Conservation (phyloP, 2,329 filamentous ascomycete species). For the Diaporthe helianthi region DNA sequence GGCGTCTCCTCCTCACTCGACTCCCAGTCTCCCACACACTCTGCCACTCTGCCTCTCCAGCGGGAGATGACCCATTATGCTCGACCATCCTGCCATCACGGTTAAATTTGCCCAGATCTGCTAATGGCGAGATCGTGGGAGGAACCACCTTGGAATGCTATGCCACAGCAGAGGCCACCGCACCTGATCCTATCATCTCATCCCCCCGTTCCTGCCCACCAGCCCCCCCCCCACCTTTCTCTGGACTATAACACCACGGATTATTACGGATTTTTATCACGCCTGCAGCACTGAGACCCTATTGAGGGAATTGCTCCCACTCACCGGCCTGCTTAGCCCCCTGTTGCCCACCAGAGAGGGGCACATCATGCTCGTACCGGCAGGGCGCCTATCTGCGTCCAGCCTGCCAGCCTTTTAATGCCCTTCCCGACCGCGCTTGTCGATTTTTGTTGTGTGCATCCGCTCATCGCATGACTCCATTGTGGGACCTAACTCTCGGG, state of each 20-base stretch:
- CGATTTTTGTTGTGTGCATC: conserved; percentile 27
- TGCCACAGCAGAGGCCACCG: not conserved
- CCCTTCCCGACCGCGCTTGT: conserved; percentile 21
- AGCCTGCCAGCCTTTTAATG: conserved; percentile 15
- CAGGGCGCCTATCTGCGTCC: conserved; percentile 18
- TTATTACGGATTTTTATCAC: too few species aligned
- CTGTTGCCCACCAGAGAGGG: not conserved
- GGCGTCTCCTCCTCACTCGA: conserved; percentile 16
- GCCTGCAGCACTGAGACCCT: conserved; percentile 12
- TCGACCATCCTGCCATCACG: conserved; percentile 10
- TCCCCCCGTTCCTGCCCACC: not conserved
- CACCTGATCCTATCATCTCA: conserved; percentile 6
- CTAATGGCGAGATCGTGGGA: conserved; percentile 9
- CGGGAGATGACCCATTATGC: conserved; percentile 24
- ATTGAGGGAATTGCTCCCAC: conserved; percentile 21
- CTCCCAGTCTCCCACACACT: too few species aligned
- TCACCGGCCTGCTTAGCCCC: conserved; percentile 17
- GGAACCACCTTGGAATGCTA: not conserved
- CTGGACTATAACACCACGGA: conserved; percentile 21
- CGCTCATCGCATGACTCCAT: conserved; percentile 31
- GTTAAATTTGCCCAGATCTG: conserved; percentile 21
- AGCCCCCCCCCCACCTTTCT: not conserved
- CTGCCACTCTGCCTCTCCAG: conserved; percentile 2
- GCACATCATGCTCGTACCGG: conserved; percentile 2
- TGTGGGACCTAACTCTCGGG: conserved; percentile 25